These are phyloP conservation scores for Grammothele lineata DNA, from an alignment of 768 basidiomycete species.

Conservation along the genomic window DNA sequence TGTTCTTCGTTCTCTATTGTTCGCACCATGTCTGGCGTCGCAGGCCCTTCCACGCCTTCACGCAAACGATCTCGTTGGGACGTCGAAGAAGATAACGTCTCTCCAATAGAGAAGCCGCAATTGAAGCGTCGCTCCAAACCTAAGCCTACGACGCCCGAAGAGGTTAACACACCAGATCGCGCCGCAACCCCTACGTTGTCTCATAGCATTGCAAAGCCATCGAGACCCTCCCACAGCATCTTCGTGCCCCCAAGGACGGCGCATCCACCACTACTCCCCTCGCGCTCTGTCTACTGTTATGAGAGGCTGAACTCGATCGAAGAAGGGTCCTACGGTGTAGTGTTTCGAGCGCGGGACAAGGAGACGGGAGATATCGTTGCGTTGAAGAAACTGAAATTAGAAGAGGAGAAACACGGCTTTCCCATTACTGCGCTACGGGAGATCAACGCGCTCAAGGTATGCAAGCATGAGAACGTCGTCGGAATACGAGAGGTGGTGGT, in stretches of 20 bases:
- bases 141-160: conserved; percentile 28
- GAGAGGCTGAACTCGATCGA: conserved; percentile 97
- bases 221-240: conserved; percentile 44
- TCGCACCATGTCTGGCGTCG: conserved; percentile 13
- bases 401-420: conserved; percentile 98
- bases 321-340: conserved; percentile 96
- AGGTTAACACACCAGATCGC: conserved; percentile 19
- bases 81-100: conserved; percentile 41
- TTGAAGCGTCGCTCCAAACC: conserved; percentile 54
- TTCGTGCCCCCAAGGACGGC: conserved; percentile 72
- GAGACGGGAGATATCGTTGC: conserved; percentile 95
- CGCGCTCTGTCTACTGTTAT: conserved; percentile 91
- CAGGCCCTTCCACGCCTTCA: conserved; percentile 49
- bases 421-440: conserved; percentile 96
- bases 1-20: conserved; percentile 1
- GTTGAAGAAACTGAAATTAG: conserved; percentile 95
- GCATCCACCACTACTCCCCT: conserved; percentile 79
- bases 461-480: conserved; percentile 94
- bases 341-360: conserved; percentile 94
- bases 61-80: conserved; percentile 80
- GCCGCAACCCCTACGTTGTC: conserved; percentile 10
- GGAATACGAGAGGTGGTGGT: conserved; percentile 97
- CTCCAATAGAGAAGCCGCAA: conserved; percentile 33
- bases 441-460: conserved; percentile 93
- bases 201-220: conserved; percentile 14